Evolutionary conservation across 768 basidiomycete genomes (phyloP), one percentile per base, ranked within the genome.

Genomic region (Boletus rufocinnamomeus): DNA sequence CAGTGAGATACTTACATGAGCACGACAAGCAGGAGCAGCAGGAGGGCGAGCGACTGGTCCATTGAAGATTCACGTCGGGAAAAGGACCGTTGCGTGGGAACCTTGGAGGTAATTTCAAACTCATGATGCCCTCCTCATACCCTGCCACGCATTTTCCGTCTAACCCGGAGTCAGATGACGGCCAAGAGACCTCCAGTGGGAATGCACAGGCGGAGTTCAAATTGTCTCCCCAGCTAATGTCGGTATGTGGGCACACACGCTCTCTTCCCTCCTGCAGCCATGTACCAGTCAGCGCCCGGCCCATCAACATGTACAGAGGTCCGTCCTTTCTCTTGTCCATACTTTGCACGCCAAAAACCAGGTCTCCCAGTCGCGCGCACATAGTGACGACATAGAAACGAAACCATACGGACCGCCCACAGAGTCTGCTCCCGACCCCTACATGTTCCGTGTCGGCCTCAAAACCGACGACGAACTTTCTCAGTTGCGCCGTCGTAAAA

Each of bases 381-480:
- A 23, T 25, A 28, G 13, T 11, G 37, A 52, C 13, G 72, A 77
- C 56, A 34, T 83, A 28, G 85, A 85, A 67, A 74, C 71, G 64
- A 70, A 68, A 40, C 73, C 76, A 27, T 69, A 54, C 35, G 72
- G 72, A 19, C 13, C 50, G 25, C 6, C 0, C 13, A 67, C 67
- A 55, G 66, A 74, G 53, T 43, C 74, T 52, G 69, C 69, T 14
- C 62, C 74, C 25, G 91, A 93, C 74, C 91, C 91, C 3, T 93
- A 80, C 74, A 82, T 77, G 60, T 78, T 93, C 65, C 81, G 82
- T 54, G 78, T 74, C 59, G 86, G 84, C 13, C 58, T 89, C 59
- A 80, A 87, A 65, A 75, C 84, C 11, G 84, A 87, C 44, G 81
- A 80, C 40, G 80, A 90, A 63, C 82, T 94, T 46, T 71, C 75